Evolutionary conservation across 2,329 filamentous ascomycete genomes (phyloP), one percentile per base, ranked within the genome.

Genomic region (Amphichorda felina): DNA sequence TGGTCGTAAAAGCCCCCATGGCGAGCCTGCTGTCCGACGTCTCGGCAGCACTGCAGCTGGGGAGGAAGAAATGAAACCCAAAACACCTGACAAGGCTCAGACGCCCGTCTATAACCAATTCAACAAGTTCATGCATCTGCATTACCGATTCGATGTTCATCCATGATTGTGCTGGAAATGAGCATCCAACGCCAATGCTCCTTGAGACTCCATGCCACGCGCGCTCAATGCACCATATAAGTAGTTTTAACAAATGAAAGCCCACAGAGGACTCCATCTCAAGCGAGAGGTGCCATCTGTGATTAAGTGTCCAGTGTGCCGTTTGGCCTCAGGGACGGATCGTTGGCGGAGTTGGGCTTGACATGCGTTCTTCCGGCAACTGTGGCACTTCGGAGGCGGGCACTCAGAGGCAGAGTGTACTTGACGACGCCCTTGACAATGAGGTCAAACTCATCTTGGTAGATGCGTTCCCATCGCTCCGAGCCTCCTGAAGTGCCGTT

Each of bases 361-460:
- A 80, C 72, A 2, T 62, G 68, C 8, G 69, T 69, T 44, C 73
- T 64, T 22, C 72, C 74, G 8, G 72, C 70, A 30, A 80, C 74
- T 7, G 70, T 64, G 8, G 72, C 70, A 43, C 70, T 78, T 42
- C 73, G 63, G 26, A 75, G 56, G 36, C 66, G 69, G 44, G 72
- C 70, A 46, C 72, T 79, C 35, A 80, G 59, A 3, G 75, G 75
- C 24, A 80, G 61, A 21, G 64, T 72, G 50, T 98, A 98, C 51
- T 88, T 87, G 45, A 98, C 68, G 11, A 91, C 82, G 16, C 91
- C 91, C 47, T 91, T 80, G 29, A 98, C 74, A 41, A 96, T 89
- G 33, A 98, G 70, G 45, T 95, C 86, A 47, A 96, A 98, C 30
- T 89, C 84, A 55, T 95, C 83, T 44, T 93, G 76, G 34, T 95